Base-by-base conservation (phyloP, 495 filamentous ascomycete species). In the Aspergillus nidulans region DNA sequence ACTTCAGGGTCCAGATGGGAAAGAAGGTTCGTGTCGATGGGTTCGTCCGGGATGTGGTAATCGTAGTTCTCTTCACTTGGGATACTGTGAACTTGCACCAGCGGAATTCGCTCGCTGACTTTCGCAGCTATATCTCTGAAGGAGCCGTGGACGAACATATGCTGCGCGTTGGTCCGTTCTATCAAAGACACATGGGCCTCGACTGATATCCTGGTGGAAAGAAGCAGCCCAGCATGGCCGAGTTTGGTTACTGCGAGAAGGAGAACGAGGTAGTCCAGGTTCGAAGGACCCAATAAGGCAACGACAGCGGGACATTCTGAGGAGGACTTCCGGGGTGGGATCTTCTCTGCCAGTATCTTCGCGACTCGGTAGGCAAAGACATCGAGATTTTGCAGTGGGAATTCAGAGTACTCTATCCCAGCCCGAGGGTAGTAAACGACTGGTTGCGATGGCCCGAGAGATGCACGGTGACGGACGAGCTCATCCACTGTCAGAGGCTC, bases 121-220 rank as follows among this genome's bases (percentile, higher is more conserved):
- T 68, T 59, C 21, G 49, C 52, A 12, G 67, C 61, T 2, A 63
- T 66, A 26, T 55, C 61, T 23, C 34, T 48, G 23, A 67, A 67
- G 6, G 64, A 61, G 9, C 58, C 21, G 1, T 66, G 62, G 26
- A 62, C 52, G 48, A 76, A 59, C 6, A 77, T 65, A 19, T 57
- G 59, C 10, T 48, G 53, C 18, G 72, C 71, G 19, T 63, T 60
- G 5, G 75, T 77, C 30, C 64, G 63, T 13, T 70, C 61, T 21
- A 66, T 23, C 19, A 80, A 55, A n/a, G 67, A 70, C 7, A 64
- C 65, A 60, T 73, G 71, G 0, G 77, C 76, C 26, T 72, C 68
- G 23, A 65, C 47, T 0, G 73, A 70, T 3, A 77, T 64, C 6
- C 75, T 58, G 1, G 74, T 76, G 4, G 72, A 76, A 12, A 79